A percentile compares a stretch with the other conserved stretches of the same genome.
phyloP scores from a whole-genome alignment of 768 basidiomycete genomes.

The Mrakia blollopis region DNA sequence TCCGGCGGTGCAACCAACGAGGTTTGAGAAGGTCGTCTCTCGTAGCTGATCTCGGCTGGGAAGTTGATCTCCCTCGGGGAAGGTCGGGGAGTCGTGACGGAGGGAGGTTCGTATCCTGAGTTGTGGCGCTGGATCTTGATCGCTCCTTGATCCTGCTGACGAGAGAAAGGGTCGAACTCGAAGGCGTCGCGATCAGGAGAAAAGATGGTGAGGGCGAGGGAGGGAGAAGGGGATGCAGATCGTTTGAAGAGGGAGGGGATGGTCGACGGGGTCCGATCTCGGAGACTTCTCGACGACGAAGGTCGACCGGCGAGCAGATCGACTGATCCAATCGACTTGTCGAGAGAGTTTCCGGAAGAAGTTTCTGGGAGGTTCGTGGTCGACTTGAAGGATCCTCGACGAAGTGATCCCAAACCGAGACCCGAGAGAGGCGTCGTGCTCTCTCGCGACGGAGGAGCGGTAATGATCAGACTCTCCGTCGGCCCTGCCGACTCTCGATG shows the following conservation, averaged over 20 bases:
- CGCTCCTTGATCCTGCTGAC: neutral
- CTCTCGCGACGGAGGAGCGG: neutral
- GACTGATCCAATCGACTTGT: neutral
- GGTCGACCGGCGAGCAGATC: neutral
- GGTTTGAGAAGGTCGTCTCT: neutral
- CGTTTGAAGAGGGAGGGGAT: neutral
- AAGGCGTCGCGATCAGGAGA: neutral
- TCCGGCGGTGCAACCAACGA: neutral
- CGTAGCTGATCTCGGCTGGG: neutral
- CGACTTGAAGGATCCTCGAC: neutral
- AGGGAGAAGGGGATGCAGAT: neutral
- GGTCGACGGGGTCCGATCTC: neutral
- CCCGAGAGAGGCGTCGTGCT: neutral
- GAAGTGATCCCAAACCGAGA: neutral
- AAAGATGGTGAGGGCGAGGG: neutral
- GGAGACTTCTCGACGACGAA: neutral
- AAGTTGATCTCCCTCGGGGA: neutral
- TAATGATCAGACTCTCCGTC: neutral
- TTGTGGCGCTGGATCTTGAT: constrained; percentile 12
- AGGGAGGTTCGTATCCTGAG: neutral
- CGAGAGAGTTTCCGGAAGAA: neutral
- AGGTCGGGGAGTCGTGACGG: constrained; percentile 9
- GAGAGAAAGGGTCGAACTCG: constrained; percentile 6
- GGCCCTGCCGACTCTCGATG: neutral
- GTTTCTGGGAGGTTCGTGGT: neutral